phyloP scores from a whole-genome alignment of 306 rosid genomes.

The Vigna mungo region DNA sequence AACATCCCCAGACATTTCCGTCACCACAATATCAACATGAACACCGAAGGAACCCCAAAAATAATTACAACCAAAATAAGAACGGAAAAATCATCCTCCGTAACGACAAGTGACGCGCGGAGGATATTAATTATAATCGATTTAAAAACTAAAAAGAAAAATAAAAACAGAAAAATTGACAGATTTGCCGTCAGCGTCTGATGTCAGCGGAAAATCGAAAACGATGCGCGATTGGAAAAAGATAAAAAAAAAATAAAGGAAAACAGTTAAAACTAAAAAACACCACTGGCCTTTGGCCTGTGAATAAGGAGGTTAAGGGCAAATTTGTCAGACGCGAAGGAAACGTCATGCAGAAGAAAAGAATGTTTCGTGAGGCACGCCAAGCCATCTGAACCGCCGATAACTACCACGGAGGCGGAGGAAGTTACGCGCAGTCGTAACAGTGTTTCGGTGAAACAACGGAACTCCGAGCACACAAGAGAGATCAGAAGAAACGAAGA shows the following conservation, averaged over 20 bases:
- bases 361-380: conserved; percentile 46
- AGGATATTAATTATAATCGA: not conserved
- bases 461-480: conserved; percentile 7
- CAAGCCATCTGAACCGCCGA: conserved; percentile 37
- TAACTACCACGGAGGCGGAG: not conserved
- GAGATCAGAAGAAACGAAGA: conserved; percentile 44
- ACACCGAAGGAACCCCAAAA: not conserved
- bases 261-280: conserved; percentile 2
- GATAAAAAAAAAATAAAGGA: conserved; percentile 19
- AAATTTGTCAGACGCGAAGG: conserved; percentile 43
- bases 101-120: not conserved
- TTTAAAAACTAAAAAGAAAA: not conserved
- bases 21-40: conserved; percentile 12
- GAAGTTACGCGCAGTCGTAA: not conserved
- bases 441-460: conserved; percentile 35
- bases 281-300: conserved; percentile 1
- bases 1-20: conserved; percentile 47
- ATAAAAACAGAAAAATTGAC: conserved; percentile 28
- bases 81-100: not conserved
- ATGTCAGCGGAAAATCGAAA: conserved; percentile 47
- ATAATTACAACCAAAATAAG: not conserved
- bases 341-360: conserved; percentile 39
- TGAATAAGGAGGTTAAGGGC: conserved; percentile 36
- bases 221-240: conserved; percentile 44
- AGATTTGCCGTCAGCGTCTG: conserved; percentile 42